Base-by-base conservation (phyloP, 257 asterid genomes). In the Solanum chaucha region DNA sequence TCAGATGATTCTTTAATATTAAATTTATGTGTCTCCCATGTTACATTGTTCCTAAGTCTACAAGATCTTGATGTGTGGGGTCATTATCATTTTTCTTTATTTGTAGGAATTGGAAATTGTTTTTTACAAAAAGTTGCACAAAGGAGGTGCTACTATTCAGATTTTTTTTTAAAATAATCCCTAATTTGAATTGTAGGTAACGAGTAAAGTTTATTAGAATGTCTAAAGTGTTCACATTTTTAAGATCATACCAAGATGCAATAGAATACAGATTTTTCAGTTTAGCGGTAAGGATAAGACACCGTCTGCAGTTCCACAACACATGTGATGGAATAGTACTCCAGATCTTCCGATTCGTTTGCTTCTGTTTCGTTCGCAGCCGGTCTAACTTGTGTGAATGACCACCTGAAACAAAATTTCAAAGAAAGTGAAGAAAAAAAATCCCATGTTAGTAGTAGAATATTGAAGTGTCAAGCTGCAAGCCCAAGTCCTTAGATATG, bases 1-100 rank as follows among this genome's bases (percentile, higher is more conserved):
- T 88, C 68, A 91, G 86, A 65, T 90, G 91, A 86, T 80, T 73
- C 85, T 65, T 26, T 84, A 71, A 58, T 85, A 84, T 87, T 84
- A 40, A 58, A 61, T 83, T 74, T 87, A 87, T 81, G 36, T 51
- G 82, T 67, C 83, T 26, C 84, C 91, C 89, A 86, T 88, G 88
- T 67, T 86, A 61, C 86, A 87, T 82, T 90, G 67, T 22, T 89
- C 90, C 91, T 61, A 64, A 64, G 88, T 87, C 90, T 92, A 89
- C 86, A 84, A 15, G 48, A 86, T 55, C 80, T 87, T 88, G 90
- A 82, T 90, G 86, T 74, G 34, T 6, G 59, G 83, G 59, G 83
- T 73, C 83, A 75, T 75, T 75, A 40, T 74, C 34, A 10, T 11
- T 74, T n/a, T n/a, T n/a, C n/a, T n/a, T n/a, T n/a, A n/a, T n/a